Conservation (phyloP, 352 stramenopile species). For the Globisporangium paddicum region DNA sequence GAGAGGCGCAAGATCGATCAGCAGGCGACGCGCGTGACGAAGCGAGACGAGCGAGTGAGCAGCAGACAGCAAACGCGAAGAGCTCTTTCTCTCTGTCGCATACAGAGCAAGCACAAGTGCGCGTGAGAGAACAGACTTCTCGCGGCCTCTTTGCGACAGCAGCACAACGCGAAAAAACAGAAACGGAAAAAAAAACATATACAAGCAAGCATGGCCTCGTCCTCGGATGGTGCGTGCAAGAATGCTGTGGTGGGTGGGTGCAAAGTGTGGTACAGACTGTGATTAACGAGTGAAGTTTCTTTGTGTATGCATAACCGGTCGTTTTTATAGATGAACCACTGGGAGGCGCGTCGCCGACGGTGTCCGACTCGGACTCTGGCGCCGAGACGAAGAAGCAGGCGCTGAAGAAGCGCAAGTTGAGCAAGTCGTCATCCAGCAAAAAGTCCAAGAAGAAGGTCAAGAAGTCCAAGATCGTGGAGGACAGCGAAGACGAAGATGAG, state of each 20-base stretch:
- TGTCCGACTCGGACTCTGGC: slow-evolving; percentile 84
- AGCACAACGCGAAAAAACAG: slow-evolving; percentile 3
- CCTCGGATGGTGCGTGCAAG: slow-evolving; percentile 14
- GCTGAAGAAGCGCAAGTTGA: slow-evolving; percentile 73
- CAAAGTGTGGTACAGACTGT: no score
- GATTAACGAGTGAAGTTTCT: neutral
- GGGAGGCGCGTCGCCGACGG: slow-evolving; percentile 64
- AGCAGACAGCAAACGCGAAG: neutral
- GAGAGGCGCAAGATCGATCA: slow-evolving; percentile 1
- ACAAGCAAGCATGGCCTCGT: slow-evolving; percentile 12
- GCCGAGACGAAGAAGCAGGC: slow-evolving; percentile 34
- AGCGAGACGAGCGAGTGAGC: neutral
- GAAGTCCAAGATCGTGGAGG: slow-evolving; percentile 57
- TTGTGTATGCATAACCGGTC: neutral
- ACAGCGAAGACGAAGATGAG: slow-evolving; percentile 56
- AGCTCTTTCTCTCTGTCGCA: neutral
- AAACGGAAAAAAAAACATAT: neutral
- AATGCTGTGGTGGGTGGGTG: no score
- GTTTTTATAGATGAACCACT: slow-evolving; percentile 53
- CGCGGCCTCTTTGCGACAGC: neutral
- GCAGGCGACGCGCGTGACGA: neutral
- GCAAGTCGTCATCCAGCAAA: slow-evolving; percentile 23
- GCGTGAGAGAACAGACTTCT: neutral
- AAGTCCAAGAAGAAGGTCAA: slow-evolving; percentile 52
- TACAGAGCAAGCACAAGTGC: neutral